Conservation (phyloP, 441 rosid genomes). For the Daphne laureola region DNA sequence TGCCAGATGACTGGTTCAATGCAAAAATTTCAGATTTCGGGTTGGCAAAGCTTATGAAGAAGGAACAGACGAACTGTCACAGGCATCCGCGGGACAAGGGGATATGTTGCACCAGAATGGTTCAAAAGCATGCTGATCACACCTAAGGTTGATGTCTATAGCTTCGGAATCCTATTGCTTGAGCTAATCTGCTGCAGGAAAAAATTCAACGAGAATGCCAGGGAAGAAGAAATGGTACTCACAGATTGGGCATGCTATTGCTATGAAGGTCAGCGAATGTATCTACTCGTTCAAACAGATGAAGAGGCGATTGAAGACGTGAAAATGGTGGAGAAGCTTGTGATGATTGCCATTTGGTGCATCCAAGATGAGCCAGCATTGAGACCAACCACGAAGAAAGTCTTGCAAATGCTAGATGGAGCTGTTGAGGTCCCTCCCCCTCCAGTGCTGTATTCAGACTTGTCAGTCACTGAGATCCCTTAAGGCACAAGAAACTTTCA, state of each 20-base stretch:
- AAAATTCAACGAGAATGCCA: constrained; percentile 16
- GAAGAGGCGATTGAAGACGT: constrained; percentile 32
- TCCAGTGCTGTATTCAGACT: constrained; percentile 7
- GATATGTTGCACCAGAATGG: constrained; percentile 44
- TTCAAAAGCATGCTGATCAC: constrained; percentile 35
- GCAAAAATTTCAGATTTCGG: constrained; percentile 42
- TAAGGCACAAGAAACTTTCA: background rate
- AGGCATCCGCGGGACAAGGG: constrained; percentile 36
- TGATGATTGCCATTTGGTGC: constrained; percentile 51
- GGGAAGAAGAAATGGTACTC: constrained; percentile 26
- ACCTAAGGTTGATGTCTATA: constrained; percentile 44
- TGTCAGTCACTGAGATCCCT: no score
- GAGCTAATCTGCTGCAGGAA: constrained; percentile 47
- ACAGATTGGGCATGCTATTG: constrained; percentile 44
- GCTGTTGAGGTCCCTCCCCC: constrained; percentile 23
- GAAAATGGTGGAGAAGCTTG: constrained; percentile 28
- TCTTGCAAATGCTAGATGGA: constrained; percentile 34
- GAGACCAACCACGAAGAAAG: constrained; percentile 34
- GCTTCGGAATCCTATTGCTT: constrained; percentile 42
- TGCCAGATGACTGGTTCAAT: constrained; percentile 20
- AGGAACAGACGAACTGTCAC: constrained; percentile 30
- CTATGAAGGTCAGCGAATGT: constrained; percentile 16
- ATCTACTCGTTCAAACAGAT: constrained; percentile 25
- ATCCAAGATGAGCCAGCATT: constrained; percentile 36
- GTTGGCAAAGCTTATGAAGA: constrained; percentile 35